These are phyloP conservation scores for Quillaja saponaria DNA, from an alignment of 306 rosid species.

Conservation along the genomic window DNA sequence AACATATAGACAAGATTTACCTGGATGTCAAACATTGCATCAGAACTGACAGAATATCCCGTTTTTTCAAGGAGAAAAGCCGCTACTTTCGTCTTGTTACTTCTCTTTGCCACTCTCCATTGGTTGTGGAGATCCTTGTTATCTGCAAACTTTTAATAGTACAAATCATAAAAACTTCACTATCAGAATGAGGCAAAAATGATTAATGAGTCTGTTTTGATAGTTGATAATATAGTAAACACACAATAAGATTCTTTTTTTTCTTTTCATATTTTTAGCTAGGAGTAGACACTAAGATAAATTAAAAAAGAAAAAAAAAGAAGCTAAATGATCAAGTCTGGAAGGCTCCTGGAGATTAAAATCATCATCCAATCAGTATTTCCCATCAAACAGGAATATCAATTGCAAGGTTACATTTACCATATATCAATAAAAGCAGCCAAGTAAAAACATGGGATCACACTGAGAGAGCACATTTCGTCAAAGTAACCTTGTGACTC, in stretches of 20 bases:
- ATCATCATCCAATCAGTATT: conserved; percentile 13
- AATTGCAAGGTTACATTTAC: neutral
- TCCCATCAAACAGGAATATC: conserved; percentile 19
- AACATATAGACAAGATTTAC: conserved; percentile 42
- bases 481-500: too few species aligned
- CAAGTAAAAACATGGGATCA: too few species aligned
- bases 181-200: conserved; percentile 28
- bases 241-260: conserved; percentile 2
- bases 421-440: too few species aligned
- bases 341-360: conserved; percentile 5
- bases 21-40: conserved; percentile 95
- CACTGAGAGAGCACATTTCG: too few species aligned
- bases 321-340: conserved; percentile 13
- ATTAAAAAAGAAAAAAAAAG: too few species aligned
- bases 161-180: conserved; percentile 21
- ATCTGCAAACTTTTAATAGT: conserved; percentile 68
- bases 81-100: conserved; percentile 79
- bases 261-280: too few species aligned
- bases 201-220: conserved; percentile 11
- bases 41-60: conserved; percentile 87
- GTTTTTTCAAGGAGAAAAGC: conserved; percentile 75
- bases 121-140: conserved; percentile 76
- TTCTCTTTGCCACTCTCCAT: conserved; percentile 85
- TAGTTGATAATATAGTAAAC: conserved; percentile 23
- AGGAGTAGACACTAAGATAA: too few species aligned